Conservation (phyloP, 345 rosid species). For the Eucalyptus polybractea region DNA sequence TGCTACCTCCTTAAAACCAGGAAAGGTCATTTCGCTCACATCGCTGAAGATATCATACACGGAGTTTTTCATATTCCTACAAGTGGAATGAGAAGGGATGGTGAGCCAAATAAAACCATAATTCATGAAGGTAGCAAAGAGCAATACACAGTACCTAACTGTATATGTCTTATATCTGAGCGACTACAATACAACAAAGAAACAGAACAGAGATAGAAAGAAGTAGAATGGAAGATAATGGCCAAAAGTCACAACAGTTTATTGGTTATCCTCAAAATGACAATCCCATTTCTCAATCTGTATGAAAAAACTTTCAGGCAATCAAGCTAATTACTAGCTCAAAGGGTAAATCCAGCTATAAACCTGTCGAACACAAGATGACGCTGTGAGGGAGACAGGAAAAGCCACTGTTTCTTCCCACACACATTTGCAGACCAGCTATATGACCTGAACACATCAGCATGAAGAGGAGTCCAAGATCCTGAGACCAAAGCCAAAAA, state of each 20-base stretch:
- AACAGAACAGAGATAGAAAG: neutral
- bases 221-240: neutral
- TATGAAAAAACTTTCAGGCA: neutral
- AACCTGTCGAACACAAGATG: constrained; percentile 79
- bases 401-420: constrained; percentile 79
- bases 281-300: neutral
- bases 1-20: constrained; percentile 63
- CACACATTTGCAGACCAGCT: constrained; percentile 97
- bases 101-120: neutral
- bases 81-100: neutral
- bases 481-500: constrained; percentile 32
- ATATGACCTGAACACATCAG: constrained; percentile 92
- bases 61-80: constrained; percentile 61
- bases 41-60: constrained; percentile 59
- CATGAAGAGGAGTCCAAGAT: constrained; percentile 96
- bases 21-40: constrained; percentile 45
- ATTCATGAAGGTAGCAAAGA: neutral
- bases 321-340: neutral
- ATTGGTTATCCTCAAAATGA: neutral
- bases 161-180: neutral
- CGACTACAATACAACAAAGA: neutral
- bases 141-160: neutral
- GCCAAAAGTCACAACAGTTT: neutral
- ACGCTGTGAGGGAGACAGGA: constrained; percentile 57
- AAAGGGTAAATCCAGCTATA: neutral